Evolutionary conservation across 495 filamentous ascomycete species (phyloP).

Genomic region (Podospora pseudopauciseta): DNA sequence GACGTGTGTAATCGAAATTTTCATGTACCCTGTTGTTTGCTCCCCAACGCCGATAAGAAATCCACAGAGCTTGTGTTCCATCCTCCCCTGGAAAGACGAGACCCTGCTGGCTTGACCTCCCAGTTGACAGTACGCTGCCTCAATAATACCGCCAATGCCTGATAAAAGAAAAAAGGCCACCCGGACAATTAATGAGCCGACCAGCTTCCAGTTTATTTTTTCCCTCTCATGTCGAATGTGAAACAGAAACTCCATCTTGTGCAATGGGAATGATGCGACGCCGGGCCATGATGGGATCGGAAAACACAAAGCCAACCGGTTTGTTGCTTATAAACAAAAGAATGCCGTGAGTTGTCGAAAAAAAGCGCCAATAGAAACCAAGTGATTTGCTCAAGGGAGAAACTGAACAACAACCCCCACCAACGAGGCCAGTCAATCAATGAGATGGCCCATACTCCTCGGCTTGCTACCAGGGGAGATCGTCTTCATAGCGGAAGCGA

Average conservation of each 20-base stretch:
- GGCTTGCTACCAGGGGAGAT: conserved; percentile 45
- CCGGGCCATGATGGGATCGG: background rate
- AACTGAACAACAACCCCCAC: background rate
- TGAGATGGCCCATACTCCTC: conserved; percentile 38
- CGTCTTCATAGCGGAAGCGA: conserved; percentile 24
- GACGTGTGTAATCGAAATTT: background rate
- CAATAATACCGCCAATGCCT: background rate
- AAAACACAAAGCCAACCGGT: conserved; percentile 1
- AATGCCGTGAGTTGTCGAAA: background rate
- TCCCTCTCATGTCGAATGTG: background rate
- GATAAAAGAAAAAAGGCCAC: background rate
- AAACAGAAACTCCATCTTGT: background rate
- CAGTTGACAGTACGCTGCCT: background rate
- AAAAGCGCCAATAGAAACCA: background rate
- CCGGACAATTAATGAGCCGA: background rate
- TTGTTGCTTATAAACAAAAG: background rate
- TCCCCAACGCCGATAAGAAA: background rate
- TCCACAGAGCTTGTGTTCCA: background rate
- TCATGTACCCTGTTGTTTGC: background rate
- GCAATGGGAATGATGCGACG: background rate
- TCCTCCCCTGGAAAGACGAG: background rate
- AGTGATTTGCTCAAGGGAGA: background rate
- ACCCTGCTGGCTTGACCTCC: background rate
- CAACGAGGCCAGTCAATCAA: conserved; percentile 29
- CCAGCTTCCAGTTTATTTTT: background rate